Evolutionary conservation across 2,329 filamentous ascomycete species (phyloP), one percentile per base, ranked within the genome.

Genomic region (Penicillium brevicompactum): DNA sequence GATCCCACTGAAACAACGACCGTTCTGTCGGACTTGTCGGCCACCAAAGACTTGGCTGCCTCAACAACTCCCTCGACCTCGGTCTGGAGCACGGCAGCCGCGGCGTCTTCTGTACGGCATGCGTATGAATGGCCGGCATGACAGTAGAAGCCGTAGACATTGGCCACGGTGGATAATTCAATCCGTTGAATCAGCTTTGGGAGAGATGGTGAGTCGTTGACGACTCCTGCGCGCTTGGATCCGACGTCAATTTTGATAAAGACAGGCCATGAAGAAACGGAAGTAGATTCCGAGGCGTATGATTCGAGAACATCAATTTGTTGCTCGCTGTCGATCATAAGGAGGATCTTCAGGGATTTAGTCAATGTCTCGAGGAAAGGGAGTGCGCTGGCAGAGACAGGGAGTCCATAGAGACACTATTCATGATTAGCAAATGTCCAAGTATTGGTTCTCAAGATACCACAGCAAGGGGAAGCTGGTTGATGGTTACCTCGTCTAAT

Each of bases 331-430:
- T 67, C 65, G 40, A 77, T 59, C 68, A 78, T 71, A 14, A 78
- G 67, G 11, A 71, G 46, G 32, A 78, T 69, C 5, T 61, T 65
- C 11, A 76, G 41, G 1, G 65, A 63, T 18, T 64, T 55, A 2
- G 68, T 62, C 2, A 77, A 51, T 2, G 66, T 58, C 1, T 47
- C n/a, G 21, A 78, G 63, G 2, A 65, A 59, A 0, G 70, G 67
- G 2, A 77, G 58, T 8, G 68, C 65, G 5, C 72, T 65, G 3
- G 72, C 68, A 40, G 71, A 72, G 44, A 78, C 58, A n/a, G 76
- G 76, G 5, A 78, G 60, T 13, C 76, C 73, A 40, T 77, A 78
- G 6, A 78, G 65, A 51, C 70, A 62, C 67, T 69, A 18, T 57
- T 32, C 4, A 31, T 18, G 41, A 45, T 42, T 55, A 46, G 22